These are phyloP conservation scores for Scleroderma bovista DNA, from an alignment of 768 basidiomycete genomes.

Conservation along the genomic window DNA sequence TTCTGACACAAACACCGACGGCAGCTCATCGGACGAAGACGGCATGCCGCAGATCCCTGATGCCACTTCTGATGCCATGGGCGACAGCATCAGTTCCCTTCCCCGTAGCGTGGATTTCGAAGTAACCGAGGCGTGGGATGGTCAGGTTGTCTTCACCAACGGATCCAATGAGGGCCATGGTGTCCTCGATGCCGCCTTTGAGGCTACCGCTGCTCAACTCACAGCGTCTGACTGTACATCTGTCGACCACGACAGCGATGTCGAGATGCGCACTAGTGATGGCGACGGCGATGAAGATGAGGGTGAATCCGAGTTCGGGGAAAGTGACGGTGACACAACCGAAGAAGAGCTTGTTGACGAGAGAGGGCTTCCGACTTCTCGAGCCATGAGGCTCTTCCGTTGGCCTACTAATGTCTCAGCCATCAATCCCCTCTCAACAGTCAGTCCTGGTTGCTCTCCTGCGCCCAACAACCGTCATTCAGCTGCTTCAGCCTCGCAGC, in stretches of 20 bases:
- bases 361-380: constrained; percentile 66
- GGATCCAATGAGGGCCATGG: constrained; percentile 45
- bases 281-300: not conserved
- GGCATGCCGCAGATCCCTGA: constrained; percentile 38
- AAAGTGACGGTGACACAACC: constrained; percentile 69
- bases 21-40: constrained; percentile 35
- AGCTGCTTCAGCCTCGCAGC: constrained; percentile 18
- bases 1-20: constrained; percentile 46
- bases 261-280: constrained; percentile 40
- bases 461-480: constrained; percentile 29
- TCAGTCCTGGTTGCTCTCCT: constrained; percentile 52
- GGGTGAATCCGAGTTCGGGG: constrained; percentile 44
- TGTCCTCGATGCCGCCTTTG: constrained; percentile 65
- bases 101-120: constrained; percentile 44
- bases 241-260: constrained; percentile 47
- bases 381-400: constrained; percentile 67
- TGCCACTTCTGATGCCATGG: constrained; percentile 16
- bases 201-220: constrained; percentile 51
- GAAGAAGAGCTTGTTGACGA: constrained; percentile 82
- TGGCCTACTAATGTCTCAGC: constrained; percentile 57
- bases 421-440: constrained; percentile 72
- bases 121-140: constrained; percentile 69
- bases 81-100: constrained; percentile 31
- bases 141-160: constrained; percentile 69
- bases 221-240: constrained; percentile 44